phyloP scores from a whole-genome alignment of 2,329 filamentous ascomycete genomes.

The Fusarium torulosum region DNA sequence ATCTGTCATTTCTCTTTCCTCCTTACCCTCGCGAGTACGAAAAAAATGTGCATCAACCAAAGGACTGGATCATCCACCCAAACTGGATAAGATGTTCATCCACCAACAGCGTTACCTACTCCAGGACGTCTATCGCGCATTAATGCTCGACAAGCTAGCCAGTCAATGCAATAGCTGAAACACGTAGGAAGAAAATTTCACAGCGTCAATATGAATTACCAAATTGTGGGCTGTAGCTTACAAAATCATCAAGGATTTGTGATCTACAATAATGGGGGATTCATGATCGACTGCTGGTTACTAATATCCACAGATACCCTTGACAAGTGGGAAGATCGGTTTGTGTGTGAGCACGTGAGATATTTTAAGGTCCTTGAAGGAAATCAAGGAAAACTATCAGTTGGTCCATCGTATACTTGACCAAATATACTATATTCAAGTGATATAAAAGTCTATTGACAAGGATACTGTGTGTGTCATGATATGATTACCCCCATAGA shows the following conservation, averaged over 20 bases:
- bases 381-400: background rate
- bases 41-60: background rate
- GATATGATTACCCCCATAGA: background rate
- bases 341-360: background rate
- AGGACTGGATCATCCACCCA: background rate
- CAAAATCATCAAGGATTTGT: slow-evolving; percentile 24
- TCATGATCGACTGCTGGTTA: slow-evolving; percentile 10
- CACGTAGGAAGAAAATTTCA: slow-evolving; percentile 2
- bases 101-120: background rate
- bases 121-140: background rate
- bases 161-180: background rate
- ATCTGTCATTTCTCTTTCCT: background rate
- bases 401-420: background rate
- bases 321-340: slow-evolving; percentile 13
- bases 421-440: too few species aligned
- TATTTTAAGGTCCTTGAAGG: background rate
- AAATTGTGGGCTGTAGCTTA: slow-evolving; percentile 22
- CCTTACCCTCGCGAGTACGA: too few species aligned
- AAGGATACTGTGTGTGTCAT: too few species aligned
- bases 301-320: slow-evolving; percentile 16
- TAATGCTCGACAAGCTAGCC: background rate
- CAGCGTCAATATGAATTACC: slow-evolving; percentile 10
- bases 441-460: too few species aligned
- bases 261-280: slow-evolving; percentile 19
- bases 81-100: background rate